Evolutionary conservation across 73 alveolate species (phyloP).

Genomic region (Paramecium sexaurelia): DNA sequence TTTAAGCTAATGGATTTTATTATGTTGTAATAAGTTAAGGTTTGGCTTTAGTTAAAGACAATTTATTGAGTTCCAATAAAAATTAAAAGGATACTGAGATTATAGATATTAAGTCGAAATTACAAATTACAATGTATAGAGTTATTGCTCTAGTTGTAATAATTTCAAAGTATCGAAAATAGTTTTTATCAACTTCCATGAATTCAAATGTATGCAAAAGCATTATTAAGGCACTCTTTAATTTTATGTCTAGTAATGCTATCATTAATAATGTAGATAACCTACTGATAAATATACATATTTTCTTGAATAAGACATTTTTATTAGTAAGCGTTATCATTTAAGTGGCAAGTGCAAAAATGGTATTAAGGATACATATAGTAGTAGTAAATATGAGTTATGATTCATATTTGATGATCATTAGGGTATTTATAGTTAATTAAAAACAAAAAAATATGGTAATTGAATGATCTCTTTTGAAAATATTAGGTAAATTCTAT

Average conservation of each 20-base stretch:
- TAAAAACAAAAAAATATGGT: not conserved
- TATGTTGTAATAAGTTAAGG: not conserved
- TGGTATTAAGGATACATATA: not conserved
- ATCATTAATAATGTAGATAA: not conserved
- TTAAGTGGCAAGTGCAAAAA: not conserved
- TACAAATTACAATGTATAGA: not conserved
- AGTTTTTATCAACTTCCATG: not conserved
- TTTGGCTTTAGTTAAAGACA: not conserved
- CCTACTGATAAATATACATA: not conserved
- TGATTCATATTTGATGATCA: not conserved
- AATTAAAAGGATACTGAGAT: not conserved
- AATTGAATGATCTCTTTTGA: not conserved
- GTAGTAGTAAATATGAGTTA: not conserved
- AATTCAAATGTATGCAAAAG: not conserved
- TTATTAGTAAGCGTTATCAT: not conserved
- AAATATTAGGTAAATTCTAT: not conserved
- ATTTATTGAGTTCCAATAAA: not conserved
- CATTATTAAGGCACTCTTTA: not conserved
- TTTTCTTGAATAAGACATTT: not conserved
- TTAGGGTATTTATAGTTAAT: not conserved
- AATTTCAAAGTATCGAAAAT: not conserved
- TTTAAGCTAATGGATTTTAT: not conserved
- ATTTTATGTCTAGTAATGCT: not conserved
- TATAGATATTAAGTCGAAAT: not conserved
- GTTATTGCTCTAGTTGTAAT: not conserved